Conservation (phyloP, 345 rosid species). For the Eucalyptus grandis region DNA sequence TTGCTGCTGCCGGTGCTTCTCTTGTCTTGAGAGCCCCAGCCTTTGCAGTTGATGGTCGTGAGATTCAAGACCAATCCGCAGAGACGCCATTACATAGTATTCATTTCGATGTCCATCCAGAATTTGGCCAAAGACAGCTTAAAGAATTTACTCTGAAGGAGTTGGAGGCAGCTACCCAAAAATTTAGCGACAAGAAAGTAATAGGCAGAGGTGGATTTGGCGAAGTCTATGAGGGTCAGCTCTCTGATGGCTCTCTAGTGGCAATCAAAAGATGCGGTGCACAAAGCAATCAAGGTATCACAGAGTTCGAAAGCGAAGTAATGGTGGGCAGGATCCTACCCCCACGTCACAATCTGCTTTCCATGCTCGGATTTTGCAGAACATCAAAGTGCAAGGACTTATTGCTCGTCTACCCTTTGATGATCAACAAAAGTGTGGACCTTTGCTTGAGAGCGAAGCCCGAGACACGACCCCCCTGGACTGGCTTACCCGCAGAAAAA, state of each 20-base stretch:
- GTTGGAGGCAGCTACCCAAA: background rate
- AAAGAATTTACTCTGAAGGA: background rate
- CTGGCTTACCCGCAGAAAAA: background rate
- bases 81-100: background rate
- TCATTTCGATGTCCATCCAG: background rate
- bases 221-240: background rate
- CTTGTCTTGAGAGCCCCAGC: background rate
- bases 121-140: background rate
- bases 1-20: background rate
- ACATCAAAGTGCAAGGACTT: background rate
- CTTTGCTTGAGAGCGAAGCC: background rate
- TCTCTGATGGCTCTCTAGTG: background rate
- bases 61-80: background rate
- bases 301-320: background rate
- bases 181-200: background rate
- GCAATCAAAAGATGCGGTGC: background rate
- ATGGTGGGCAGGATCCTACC: background rate
- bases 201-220: background rate
- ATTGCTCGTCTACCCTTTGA: background rate
- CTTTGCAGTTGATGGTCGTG: background rate
- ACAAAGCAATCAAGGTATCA: accelerated
- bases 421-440: background rate
- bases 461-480: background rate
- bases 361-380: background rate
- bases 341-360: background rate